phyloP scores from a whole-genome alignment of 75 land plant genomes.

The Picea glauca region DNA sequence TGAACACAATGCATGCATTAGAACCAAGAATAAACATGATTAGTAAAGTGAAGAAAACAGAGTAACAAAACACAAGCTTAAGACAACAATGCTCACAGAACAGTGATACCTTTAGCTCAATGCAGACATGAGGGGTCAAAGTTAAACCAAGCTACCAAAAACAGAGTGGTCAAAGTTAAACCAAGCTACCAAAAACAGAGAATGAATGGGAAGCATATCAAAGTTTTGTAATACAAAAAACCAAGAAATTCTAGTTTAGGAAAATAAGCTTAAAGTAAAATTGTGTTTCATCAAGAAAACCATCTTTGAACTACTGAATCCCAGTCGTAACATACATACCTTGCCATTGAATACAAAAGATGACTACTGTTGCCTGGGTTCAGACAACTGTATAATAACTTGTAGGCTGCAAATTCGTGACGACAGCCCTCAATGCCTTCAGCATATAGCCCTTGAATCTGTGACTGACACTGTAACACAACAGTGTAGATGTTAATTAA shows the following conservation, averaged over 20 bases:
- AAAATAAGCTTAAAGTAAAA: no score
- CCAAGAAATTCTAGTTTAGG: no score
- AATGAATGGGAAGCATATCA: not conserved
- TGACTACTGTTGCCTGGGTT: slow-evolving; percentile 80
- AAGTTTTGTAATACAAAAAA: not conserved
- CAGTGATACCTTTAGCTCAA: not conserved
- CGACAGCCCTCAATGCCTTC: slow-evolving; percentile 86
- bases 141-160: no score
- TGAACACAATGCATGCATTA: no score
- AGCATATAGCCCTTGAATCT: slow-evolving; percentile 79
- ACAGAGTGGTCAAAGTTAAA: not conserved
- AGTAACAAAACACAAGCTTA: not conserved
- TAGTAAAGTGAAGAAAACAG: not conserved
- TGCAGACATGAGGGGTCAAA: no score
- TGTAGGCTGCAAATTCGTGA: slow-evolving; percentile 87
- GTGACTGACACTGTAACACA: slow-evolving; percentile 88
- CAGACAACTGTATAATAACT: slow-evolving; percentile 73
- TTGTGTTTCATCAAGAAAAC: not conserved
- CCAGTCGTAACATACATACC: slow-evolving; percentile 23
- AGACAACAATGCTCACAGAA: not conserved
- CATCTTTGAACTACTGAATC: not conserved
- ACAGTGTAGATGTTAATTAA: not conserved
- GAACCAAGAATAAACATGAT: not conserved
- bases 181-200: not conserved
- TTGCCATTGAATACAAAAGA: slow-evolving; percentile 81